Conservation (phyloP, 2,329 filamentous ascomycete genomes). For the Geosmithia putterillii region DNA sequence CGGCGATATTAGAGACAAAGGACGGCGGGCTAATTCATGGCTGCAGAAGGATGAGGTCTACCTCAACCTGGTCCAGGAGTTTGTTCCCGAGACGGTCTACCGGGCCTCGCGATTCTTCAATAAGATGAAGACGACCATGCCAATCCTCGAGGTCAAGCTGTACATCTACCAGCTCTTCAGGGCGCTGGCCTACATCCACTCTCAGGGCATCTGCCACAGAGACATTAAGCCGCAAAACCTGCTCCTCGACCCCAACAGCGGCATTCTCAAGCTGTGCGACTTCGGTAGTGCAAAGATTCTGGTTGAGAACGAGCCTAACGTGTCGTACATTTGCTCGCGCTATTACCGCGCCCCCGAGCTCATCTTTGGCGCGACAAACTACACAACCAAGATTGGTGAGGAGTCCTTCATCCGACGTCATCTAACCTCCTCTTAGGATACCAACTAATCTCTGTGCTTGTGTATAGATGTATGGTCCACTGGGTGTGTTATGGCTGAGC, state of each 20-base stretch:
- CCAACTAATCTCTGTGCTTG: constrained; percentile 27
- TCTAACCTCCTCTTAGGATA: neutral
- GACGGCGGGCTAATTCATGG: constrained; percentile 5
- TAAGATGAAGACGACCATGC: constrained; percentile 99
- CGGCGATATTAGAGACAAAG: neutral
- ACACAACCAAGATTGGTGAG: constrained; percentile 98
- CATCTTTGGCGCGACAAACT: constrained; percentile 98
- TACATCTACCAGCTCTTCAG: constrained; percentile 99
- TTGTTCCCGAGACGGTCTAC: constrained; percentile 96
- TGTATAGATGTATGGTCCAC: constrained; percentile 94
- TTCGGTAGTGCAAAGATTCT: constrained; percentile 98
- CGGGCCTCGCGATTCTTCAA: constrained; percentile 97
- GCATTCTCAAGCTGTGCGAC: constrained; percentile 93
- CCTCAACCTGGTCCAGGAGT: constrained; percentile 95
- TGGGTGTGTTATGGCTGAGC: constrained; percentile 96
- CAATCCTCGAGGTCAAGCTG: constrained; percentile 94
- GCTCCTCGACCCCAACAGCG: constrained; percentile 79
- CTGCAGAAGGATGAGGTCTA: constrained; percentile 92
- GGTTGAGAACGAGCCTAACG: constrained; percentile 96
- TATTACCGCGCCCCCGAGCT: constrained; percentile 97
- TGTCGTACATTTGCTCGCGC: constrained; percentile 98
- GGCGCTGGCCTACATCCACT: constrained; percentile 96
- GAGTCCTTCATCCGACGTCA: too few species aligned
- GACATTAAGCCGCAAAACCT: constrained; percentile 99
- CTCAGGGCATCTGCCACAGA: constrained; percentile 95